Evolutionary conservation across 306 rosid species (phyloP), one percentile per base, ranked within the genome.

Genomic region (Pyrus pyrifolia): DNA sequence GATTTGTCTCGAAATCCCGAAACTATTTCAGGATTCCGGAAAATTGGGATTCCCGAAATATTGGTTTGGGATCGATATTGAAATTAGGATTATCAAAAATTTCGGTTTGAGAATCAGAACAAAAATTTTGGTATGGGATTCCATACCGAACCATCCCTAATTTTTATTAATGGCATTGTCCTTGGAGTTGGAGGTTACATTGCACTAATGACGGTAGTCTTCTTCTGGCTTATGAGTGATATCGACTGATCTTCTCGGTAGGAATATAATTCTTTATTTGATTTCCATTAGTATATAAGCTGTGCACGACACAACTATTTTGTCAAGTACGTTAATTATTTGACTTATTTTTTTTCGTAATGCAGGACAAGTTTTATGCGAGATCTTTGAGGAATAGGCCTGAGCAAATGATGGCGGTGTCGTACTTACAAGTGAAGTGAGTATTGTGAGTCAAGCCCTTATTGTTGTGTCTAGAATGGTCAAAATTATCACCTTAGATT

Each of bases 201-300:
- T 92, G 99, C 99, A 42, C 86, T 96, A 5, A 96, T 92, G 99
- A 92, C 99, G 27, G 98, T 96, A 35, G 42, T 96, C 44, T 96
- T 96, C 83, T 96, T 96, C 86, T 92, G 99, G 99, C 82, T 61
- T 65, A 78, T 91, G 85, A 44, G 4, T 19, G 96, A 91, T 29
- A 92, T 70, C 91, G 35, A 31, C 72, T 92, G 6, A 31, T 96
- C 86, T 92, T 91, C 83, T 63, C 98, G 73, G 97, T 96, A 91
- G 60, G 81, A 60, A 70, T 58, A 19, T 5, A 4, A 25, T 4
- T 69, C 63, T 55, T 51, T 8, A 8, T 42, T 58, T 35, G 5
- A 4, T 31, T 31, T 67, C 44, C 31, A 19, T 64, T 53, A n/a
- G 44, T 23, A 40, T 10, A 5, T n/a, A 30, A 30, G 68, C 6